Percentiles rank a stretch among this genome's conserved stretches.
These are phyloP conservation scores for Ensete ventricosum DNA, from an alignment of 176 grass and related monocot genomes.

Conservation along the genomic window DNA sequence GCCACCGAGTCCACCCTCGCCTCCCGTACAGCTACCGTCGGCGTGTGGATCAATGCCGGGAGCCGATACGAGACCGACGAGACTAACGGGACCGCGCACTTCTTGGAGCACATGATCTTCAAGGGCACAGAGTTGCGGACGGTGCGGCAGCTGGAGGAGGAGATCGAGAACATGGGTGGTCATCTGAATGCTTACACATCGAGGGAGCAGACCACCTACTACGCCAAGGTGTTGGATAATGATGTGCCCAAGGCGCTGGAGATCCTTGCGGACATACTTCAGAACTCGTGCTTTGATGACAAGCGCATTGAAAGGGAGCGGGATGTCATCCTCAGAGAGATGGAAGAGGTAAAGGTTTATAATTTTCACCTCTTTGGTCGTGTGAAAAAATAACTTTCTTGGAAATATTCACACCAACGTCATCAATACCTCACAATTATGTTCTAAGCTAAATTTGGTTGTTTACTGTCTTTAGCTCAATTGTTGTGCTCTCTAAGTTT, in stretches of 20 bases:
- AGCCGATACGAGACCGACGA: conserved; percentile 78
- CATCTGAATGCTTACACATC: conserved; percentile 97
- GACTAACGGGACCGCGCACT: conserved; percentile 88
- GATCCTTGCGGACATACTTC: conserved; percentile 19
- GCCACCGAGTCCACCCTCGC: conserved; percentile 85
- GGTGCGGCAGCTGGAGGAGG: conserved; percentile 66
- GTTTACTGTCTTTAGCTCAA: too few relatives aligned
- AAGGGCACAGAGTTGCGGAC: conserved; percentile 66
- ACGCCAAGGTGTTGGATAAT: conserved; percentile 80
- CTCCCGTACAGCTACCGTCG: conserved; percentile 64
- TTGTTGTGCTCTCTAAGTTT: too few relatives aligned
- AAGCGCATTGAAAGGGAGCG: conserved; percentile 1
- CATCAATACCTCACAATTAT: too few relatives aligned
- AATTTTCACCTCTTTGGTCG: neutral
- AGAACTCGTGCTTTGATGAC: conserved; percentile 19
- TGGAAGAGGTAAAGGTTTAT: conserved; percentile 9
- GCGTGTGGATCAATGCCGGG: conserved; percentile 96
- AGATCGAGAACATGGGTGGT: conserved; percentile 94
- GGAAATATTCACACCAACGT: too few relatives aligned
- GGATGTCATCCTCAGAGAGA: conserved; percentile 11
- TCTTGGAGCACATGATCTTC: conserved; percentile 99
- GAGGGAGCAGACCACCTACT: conserved; percentile 90
- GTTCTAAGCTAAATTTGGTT: too few relatives aligned
- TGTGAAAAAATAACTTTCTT: neutral
- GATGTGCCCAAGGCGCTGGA: conserved; percentile 65